These are phyloP conservation scores for Debaryomyces fabryi DNA, from an alignment of 1,139 yeast genomes.

Conservation along the genomic window DNA sequence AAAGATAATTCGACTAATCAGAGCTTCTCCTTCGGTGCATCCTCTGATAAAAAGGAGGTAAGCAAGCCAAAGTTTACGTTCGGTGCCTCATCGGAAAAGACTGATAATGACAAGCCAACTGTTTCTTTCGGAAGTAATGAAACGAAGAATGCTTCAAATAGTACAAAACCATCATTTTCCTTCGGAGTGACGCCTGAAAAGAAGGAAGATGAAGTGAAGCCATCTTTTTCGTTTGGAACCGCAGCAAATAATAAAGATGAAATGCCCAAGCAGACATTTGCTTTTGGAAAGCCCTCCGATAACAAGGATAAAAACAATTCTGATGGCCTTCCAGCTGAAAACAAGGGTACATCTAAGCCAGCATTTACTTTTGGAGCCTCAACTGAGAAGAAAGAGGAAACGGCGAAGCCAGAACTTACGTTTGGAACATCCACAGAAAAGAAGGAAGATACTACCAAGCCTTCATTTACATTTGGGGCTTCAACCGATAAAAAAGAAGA, in stretches of 20 bases:
- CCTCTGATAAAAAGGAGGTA: constrained; percentile 4
- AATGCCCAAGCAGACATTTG: background rate
- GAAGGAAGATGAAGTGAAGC: background rate
- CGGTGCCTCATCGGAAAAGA: background rate
- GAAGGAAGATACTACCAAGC: constrained; percentile 1
- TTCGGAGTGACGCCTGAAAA: background rate
- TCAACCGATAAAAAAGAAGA: background rate
- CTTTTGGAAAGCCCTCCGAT: background rate
- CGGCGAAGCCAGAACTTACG: constrained; percentile 9
- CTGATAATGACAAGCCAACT: background rate
- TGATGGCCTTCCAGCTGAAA: constrained; percentile 8
- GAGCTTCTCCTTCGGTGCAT: background rate
- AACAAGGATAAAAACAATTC: background rate
- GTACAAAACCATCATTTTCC: background rate
- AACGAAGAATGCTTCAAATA: background rate
- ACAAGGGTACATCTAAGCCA: constrained; percentile 7
- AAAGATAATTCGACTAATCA: background rate
- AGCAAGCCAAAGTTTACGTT: background rate
- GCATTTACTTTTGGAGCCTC: constrained; percentile 9
- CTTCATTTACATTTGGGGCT: constrained; percentile 5
- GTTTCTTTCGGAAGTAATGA: background rate
- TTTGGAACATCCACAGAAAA: constrained; percentile 9
- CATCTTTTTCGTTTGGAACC: background rate
- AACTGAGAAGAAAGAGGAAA: background rate
- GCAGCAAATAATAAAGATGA: background rate